These are phyloP conservation scores for Colletotrichum gigasporum DNA, from an alignment of 2,329 filamentous ascomycete species.

Conservation along the genomic window DNA sequence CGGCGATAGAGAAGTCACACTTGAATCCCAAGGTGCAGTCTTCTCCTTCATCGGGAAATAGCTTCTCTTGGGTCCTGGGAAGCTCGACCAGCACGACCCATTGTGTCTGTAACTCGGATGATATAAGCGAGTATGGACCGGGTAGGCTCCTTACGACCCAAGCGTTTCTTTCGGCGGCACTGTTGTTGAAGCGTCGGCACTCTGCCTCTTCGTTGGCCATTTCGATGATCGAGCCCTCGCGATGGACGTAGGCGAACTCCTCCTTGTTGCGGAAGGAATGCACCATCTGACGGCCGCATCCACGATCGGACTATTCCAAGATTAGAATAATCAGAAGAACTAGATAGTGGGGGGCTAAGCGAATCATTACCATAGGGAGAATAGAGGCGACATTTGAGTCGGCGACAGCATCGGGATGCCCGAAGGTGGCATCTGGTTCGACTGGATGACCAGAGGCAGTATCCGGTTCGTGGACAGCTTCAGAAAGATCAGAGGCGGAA, in stretches of 20 bases:
- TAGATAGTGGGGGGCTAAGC: no score
- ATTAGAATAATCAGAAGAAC: no score
- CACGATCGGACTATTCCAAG: no score
- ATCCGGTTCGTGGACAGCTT: no score
- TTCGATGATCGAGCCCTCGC: slow-evolving; percentile 15
- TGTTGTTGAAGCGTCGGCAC: slow-evolving; percentile 2
- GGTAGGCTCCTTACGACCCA: slow-evolving; percentile 17
- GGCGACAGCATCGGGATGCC: no score
- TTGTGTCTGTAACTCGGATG: slow-evolving; percentile 17
- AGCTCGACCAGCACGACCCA: slow-evolving; percentile 18
- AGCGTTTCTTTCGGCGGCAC: not conserved
- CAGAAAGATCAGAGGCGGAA: no score
- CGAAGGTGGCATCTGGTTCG: no score
- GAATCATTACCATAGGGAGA: no score
- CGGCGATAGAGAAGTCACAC: not conserved
- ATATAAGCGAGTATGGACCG: slow-evolving; percentile 1
- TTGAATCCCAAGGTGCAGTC: slow-evolving; percentile 4
- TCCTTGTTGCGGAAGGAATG: slow-evolving; percentile 12
- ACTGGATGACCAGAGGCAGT: no score
- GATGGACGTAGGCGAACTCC: slow-evolving; percentile 21
- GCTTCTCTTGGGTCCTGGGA: not conserved
- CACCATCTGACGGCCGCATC: slow-evolving; percentile 16
- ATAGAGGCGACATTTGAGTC: no score
- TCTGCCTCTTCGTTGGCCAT: slow-evolving; percentile 9
- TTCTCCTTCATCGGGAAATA: slow-evolving; percentile 17